Evolutionary conservation across 192 early-diverging fungal species (phyloP), one percentile per base, ranked within the genome.

Genomic region (Coemansia sp.): DNA sequence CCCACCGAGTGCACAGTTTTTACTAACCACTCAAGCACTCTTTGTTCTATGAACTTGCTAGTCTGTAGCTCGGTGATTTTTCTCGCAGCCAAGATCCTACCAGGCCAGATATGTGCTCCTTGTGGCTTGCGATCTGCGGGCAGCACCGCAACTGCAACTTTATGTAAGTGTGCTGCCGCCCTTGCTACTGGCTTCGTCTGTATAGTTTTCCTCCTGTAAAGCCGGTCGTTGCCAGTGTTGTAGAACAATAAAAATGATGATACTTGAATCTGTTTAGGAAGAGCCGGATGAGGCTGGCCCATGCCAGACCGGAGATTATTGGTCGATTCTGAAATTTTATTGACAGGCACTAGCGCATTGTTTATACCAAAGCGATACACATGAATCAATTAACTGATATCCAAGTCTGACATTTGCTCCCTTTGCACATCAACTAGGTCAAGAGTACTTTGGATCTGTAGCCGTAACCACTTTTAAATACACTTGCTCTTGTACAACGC

Each of bases 211-310:
- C 37, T 60, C 34, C 34, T 60, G 59, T 42, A 60, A 11, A 62
- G 26, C 34, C 31, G 2, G 31, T 16, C 31, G 20, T 24, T 36
- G 18, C n/a, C n/a, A n/a, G 26, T 62, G 24, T 62, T 18, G 23
- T 46, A 28, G 40, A 33, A 5, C 51, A 55, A 55, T 55, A 55
- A 64, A 55, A 37, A 31, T 64, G 63, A 64, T 64, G 63, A 64
- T 38, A 35, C 16, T 9, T 21, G 18, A 34, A 64, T 53, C 39
- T 50, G 39, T 53, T 64, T 64, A 64, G 63, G 63, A 64, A 64
- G 63, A 55, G 63, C 63, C 63, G 63, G 48, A 35, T 64, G 63
- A 64, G 63, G 36, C 63, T 62, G 40, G 63, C 63, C 18, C 9
- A 37, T 64, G 63, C 50, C 51, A 48, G 26, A 38, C 51, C 48